phyloP scores from a whole-genome alignment of 495 filamentous ascomycete genomes.

The Evansstolkia leycettana region DNA sequence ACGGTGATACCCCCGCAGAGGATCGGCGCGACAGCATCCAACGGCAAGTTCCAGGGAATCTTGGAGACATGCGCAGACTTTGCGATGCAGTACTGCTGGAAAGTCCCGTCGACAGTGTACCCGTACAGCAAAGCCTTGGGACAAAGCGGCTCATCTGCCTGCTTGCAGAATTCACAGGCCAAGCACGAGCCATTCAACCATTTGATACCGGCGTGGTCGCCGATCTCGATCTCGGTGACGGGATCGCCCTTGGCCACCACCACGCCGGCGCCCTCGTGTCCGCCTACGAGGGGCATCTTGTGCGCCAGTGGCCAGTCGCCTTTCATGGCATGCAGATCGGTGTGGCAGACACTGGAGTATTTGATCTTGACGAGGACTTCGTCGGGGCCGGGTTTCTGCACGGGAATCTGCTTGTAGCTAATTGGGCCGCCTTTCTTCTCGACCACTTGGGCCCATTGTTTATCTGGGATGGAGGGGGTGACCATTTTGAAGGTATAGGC shows the following conservation, averaged over 20 bases:
- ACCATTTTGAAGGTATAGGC: no score
- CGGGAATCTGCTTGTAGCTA: conserved; percentile 63
- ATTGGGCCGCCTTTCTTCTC: conserved; percentile 57
- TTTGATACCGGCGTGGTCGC: conserved; percentile 64
- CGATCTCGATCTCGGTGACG: conserved; percentile 53
- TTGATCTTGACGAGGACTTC: conserved; percentile 79
- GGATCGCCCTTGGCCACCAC: conserved; percentile 63
- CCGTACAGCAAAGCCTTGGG: conserved; percentile 51
- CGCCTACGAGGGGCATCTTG: conserved; percentile 69
- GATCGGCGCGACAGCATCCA: conserved; percentile 65
- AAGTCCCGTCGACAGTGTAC: conserved; percentile 64
- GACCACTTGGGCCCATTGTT: conserved; percentile 71
- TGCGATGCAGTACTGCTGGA: conserved; percentile 74
- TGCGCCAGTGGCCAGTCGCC: conserved; percentile 68
- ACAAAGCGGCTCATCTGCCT: conserved; percentile 56
- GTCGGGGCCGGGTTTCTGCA: conserved; percentile 60
- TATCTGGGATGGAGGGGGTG: conserved; percentile 49
- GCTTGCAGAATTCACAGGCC: conserved; percentile 56
- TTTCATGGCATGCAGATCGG: conserved; percentile 62
- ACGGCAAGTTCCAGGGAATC: conserved; percentile 54
- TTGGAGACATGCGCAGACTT: conserved; percentile 67
- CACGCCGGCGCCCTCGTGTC: conserved; percentile 75
- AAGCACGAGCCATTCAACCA: conserved; percentile 70
- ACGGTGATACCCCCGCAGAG: conserved; percentile 86
- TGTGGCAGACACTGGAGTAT: conserved; percentile 81